These are phyloP conservation scores for Lasiodiplodia sp. DNA, from an alignment of 2,329 filamentous ascomycete genomes.

Conservation along the genomic window DNA sequence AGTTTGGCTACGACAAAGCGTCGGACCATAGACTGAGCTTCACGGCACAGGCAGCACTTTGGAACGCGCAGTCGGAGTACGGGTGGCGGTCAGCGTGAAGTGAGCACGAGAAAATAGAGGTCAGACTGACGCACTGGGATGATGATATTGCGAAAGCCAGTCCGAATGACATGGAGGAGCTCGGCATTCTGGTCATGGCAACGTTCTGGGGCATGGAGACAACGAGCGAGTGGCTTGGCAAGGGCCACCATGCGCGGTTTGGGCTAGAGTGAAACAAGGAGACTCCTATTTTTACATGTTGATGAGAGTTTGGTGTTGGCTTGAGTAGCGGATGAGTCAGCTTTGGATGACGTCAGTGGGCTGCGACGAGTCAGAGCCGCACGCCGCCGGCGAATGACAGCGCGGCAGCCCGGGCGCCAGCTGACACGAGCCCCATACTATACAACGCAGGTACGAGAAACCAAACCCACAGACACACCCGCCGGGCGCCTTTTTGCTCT, in stretches of 20 bases:
- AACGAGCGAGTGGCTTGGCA: constrained; percentile 31
- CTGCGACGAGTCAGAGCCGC: neutral
- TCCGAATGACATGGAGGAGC: constrained; percentile 33
- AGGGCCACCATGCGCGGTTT: neutral
- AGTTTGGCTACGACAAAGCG: constrained; percentile 28
- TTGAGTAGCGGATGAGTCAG: neutral
- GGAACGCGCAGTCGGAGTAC: constrained; percentile 31
- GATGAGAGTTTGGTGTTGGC: neutral
- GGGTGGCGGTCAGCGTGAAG: constrained; percentile 29
- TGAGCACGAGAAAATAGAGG: constrained; percentile 29
- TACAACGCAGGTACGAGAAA: constrained; percentile 13
- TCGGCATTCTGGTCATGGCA: constrained; percentile 33
- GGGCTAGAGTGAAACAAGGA: neutral
- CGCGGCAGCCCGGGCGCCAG: neutral
- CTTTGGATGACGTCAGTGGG: neutral
- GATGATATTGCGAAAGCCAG: constrained; percentile 29
- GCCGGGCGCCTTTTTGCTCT: constrained; percentile 13
- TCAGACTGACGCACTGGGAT: constrained; percentile 27
- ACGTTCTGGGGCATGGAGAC: constrained; percentile 32
- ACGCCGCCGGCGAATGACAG: constrained; percentile 14
- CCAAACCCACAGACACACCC: constrained; percentile 5
- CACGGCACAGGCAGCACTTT: constrained; percentile 32
- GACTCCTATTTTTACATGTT: neutral
- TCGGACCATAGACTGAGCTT: constrained; percentile 26
- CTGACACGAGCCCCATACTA: neutral